Percentiles rank a stretch among this genome's conserved stretches.
Evolutionary conservation across 805 yeast species (phyloP).

Genomic region (Lachancea mirantina): DNA sequence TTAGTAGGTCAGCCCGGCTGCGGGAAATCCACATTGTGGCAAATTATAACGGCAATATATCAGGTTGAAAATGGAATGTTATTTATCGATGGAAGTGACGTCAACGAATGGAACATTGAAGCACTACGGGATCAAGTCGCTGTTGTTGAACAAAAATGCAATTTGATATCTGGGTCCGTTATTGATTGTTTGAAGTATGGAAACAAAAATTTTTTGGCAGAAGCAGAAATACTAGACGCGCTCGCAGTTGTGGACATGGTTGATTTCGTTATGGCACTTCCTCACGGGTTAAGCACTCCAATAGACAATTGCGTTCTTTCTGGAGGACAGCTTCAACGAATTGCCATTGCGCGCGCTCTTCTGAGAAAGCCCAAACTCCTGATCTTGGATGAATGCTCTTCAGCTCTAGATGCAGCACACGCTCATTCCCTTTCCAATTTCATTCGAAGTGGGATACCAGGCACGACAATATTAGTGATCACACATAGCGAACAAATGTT

Average conservation of each 20-base stretch:
- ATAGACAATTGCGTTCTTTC: constrained; percentile 55
- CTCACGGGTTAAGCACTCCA: constrained; percentile 51
- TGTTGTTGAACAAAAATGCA: constrained; percentile 70
- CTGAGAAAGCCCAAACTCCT: constrained; percentile 57
- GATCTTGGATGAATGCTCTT: constrained; percentile 80
- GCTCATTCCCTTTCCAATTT: constrained; percentile 43
- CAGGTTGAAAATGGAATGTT: constrained; percentile 35
- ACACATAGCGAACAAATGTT: constrained; percentile 72
- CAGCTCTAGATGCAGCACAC: constrained; percentile 71
- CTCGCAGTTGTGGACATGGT: constrained; percentile 44
- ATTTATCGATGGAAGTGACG: constrained; percentile 40
- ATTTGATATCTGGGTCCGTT: constrained; percentile 67
- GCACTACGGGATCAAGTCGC: constrained; percentile 49
- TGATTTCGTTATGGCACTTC: constrained; percentile 47
- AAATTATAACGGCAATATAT: constrained; percentile 50
- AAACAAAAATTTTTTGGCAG: constrained; percentile 24
- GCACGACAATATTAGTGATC: constrained; percentile 50
- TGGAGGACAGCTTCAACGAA: constrained; percentile 86
- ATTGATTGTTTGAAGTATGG: constrained; percentile 68
- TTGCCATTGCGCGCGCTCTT: constrained; percentile 78
- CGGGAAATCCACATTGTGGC: constrained; percentile 78
- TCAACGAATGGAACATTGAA: constrained; percentile 38
- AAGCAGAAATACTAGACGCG: constrained; percentile 33
- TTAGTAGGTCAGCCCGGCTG: constrained; percentile 83
- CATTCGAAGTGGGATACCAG: constrained; percentile 34